These are phyloP conservation scores for Astrocystis sublimbata DNA, from an alignment of 495 filamentous ascomycete genomes.

Conservation along the genomic window DNA sequence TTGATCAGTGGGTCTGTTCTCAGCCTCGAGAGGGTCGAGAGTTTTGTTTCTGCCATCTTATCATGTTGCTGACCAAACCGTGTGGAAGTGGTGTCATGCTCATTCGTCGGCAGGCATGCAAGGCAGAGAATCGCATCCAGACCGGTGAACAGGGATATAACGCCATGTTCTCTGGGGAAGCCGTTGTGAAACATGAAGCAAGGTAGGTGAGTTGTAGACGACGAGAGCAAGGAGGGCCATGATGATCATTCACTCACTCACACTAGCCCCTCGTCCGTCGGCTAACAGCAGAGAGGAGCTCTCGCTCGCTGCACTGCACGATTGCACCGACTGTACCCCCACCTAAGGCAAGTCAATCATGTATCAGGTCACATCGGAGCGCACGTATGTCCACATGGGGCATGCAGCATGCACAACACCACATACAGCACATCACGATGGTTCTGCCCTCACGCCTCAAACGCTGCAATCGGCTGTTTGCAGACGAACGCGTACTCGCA, in stretches of 20 bases:
- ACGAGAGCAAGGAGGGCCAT: background rate
- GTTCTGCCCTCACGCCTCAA: conserved; percentile 3
- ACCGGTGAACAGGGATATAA: conserved; percentile 3
- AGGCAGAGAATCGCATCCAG: background rate
- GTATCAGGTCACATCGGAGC: background rate
- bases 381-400: background rate
- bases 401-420: conserved; percentile 2
- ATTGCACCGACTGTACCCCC: background rate
- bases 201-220: background rate
- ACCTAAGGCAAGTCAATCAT: background rate
- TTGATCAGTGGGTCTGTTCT: background rate
- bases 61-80: background rate
- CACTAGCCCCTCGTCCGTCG: background rate
- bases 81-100: background rate
- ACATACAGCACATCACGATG: background rate
- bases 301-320: background rate
- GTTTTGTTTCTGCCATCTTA: background rate
- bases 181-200: background rate
- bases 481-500: background rate
- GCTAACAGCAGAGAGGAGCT: background rate
- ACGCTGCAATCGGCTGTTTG: background rate
- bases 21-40: background rate
- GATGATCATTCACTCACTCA: no score
- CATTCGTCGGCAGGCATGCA: background rate
- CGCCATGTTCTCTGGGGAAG: background rate